phyloP scores from a whole-genome alignment of 1,284 basidiomycete species.

The Schizophyllum commune region DNA sequence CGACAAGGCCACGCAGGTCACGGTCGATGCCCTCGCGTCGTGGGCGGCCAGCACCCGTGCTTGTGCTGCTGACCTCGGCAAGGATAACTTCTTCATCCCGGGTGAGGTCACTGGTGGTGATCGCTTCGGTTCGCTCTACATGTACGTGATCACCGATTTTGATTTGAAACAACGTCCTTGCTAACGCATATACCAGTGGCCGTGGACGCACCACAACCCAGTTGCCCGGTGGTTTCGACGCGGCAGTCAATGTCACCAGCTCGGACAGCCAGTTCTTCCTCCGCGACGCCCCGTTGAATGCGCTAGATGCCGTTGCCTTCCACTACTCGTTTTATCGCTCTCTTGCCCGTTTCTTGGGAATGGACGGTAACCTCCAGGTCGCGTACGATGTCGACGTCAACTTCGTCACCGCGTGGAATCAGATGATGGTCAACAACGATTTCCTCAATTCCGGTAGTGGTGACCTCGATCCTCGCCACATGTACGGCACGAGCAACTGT shows the following conservation, averaged over 20 bases:
- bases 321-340: constrained; percentile 89
- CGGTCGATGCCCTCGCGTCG: constrained; percentile 67
- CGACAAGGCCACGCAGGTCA: constrained; percentile 89
- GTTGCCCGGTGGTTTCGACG: constrained; percentile 54
- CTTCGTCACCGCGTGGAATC: constrained; percentile 82
- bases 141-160: constrained; percentile 37
- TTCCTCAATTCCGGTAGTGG: constrained; percentile 69
- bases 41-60: constrained; percentile 70
- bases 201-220: constrained; percentile 77
- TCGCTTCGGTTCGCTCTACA: constrained; percentile 79
- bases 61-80: constrained; percentile 66
- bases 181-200: constrained; percentile 39
- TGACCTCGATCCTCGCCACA: constrained; percentile 72
- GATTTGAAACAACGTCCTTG: neutral
- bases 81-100: constrained; percentile 82
- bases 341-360: constrained; percentile 77
- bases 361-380: constrained; percentile 88
- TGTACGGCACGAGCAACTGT: constrained; percentile 83
- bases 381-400: constrained; percentile 78
- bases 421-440: constrained; percentile 84
- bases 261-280: constrained; percentile 70
- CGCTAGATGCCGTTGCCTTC: constrained; percentile 76
- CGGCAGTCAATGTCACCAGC: constrained; percentile 59
- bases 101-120: constrained; percentile 95
- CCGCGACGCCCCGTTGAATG: constrained; percentile 52